Evolutionary conservation across 768 basidiomycete species (phyloP).

Genomic region (Royoungia palumana): DNA sequence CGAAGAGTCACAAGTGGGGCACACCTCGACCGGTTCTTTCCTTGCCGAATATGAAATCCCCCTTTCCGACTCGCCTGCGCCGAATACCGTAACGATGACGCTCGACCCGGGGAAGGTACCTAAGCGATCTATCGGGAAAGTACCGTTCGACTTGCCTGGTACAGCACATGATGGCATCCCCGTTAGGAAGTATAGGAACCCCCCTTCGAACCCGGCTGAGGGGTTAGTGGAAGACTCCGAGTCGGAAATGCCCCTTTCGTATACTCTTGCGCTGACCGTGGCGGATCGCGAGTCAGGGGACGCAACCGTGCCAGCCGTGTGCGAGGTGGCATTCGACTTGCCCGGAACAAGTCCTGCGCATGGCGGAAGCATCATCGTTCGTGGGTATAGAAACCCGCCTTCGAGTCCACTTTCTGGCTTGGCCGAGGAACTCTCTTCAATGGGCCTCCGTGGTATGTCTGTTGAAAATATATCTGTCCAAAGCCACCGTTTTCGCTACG

Average conservation of each 20-base stretch:
- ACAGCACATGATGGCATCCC: slow-evolving; percentile 1
- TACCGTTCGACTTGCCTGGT: slow-evolving; percentile 7
- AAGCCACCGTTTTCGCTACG: background rate
- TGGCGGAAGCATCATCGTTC: background rate
- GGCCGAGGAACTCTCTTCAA: slow-evolving; percentile 19
- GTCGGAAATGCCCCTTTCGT: slow-evolving; percentile 11
- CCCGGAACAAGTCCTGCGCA: slow-evolving; percentile 15
- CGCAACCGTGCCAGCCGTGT: slow-evolving; percentile 2
- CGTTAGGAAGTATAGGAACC: background rate
- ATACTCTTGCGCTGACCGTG: slow-evolving; percentile 2
- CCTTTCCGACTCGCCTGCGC: slow-evolving; percentile 6
- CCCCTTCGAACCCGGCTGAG: too few relatives aligned
- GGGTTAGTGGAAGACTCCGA: slow-evolving; percentile 1
- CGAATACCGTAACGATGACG: background rate
- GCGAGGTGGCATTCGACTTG: background rate
- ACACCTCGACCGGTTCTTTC: slow-evolving; percentile 5
- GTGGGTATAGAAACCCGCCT: slow-evolving; percentile 2
- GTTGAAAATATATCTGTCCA: background rate
- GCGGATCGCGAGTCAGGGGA: background rate
- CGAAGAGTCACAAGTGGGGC: background rate
- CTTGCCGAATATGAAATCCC: slow-evolving; percentile 18
- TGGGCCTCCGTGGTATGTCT: slow-evolving; percentile 29
- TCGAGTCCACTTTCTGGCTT: slow-evolving; percentile 21
- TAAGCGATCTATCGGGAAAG: slow-evolving; percentile 5
- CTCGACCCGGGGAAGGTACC: background rate